Evolutionary conservation across 495 filamentous ascomycete species (phyloP).

Genomic region (Neurospora sp.): DNA sequence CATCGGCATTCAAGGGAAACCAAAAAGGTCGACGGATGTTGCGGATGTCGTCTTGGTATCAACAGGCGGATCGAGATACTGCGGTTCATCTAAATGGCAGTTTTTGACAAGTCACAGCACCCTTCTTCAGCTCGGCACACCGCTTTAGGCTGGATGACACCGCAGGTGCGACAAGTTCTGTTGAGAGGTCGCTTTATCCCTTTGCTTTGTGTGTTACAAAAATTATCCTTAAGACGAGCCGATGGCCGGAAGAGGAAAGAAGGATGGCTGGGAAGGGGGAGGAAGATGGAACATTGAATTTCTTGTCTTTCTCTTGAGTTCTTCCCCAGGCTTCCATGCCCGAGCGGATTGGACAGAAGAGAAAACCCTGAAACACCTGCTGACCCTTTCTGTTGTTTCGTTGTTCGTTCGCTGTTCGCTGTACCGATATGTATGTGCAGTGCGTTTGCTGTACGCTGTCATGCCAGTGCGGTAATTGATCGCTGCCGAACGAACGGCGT

Average conservation of each 20-base stretch:
- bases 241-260: neutral
- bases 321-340: neutral
- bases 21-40: too few species aligned
- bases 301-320: neutral
- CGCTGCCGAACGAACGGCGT: neutral
- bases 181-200: neutral
- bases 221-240: too few species aligned
- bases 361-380: neutral
- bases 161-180: neutral
- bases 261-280: neutral
- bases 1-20: neutral
- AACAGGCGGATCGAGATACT: neutral
- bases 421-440: neutral
- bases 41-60: too few species aligned
- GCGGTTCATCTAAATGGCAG: neutral
- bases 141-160: neutral
- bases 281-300: neutral
- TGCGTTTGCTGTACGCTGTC: neutral
- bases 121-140: neutral
- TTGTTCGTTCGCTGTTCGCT: neutral
- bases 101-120: neutral
- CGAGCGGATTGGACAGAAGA: neutral
- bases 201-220: neutral
- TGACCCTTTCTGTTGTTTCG: neutral
- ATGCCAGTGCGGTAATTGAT: neutral